Conservation (phyloP, 2,329 filamentous ascomycete genomes). For the Curvularia hawaiiensis region DNA sequence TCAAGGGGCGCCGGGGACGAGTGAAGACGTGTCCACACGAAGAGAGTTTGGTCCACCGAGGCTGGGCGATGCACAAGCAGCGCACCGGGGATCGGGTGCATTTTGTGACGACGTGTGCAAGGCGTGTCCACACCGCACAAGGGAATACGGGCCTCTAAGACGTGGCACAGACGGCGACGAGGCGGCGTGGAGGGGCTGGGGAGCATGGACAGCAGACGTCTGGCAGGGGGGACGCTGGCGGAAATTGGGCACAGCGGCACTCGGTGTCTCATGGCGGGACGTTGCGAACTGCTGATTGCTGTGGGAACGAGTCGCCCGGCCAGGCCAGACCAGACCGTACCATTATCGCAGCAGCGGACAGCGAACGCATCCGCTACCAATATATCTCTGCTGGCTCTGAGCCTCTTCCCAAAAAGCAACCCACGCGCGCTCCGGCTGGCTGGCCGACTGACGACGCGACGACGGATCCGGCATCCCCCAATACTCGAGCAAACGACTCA, state of each 20-base stretch:
- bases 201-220: conserved; percentile 7
- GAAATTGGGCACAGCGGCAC: conserved; percentile 17
- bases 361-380: neutral
- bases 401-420: conserved; percentile 5
- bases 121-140: neutral
- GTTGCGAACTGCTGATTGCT: conserved; percentile 10
- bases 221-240: conserved; percentile 11
- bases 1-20: neutral
- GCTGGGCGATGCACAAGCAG: conserved; percentile 7
- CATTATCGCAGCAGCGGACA: neutral
- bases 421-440: conserved; percentile 11
- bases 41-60: neutral
- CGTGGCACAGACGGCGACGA: neutral
- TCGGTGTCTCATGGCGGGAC: conserved; percentile 16
- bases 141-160: neutral
- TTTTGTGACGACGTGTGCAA: neutral
- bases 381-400: neutral
- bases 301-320: conserved; percentile 5
- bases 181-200: conserved; percentile 1
- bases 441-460: conserved; percentile 9
- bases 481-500: conserved; percentile 15
- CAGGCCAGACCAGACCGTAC: neutral
- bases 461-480: conserved; percentile 4
- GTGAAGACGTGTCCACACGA: neutral
- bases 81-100: neutral